Evolutionary conservation across 192 early-diverging fungal genomes (phyloP).

Genomic region (Umbelopsis sp.): DNA sequence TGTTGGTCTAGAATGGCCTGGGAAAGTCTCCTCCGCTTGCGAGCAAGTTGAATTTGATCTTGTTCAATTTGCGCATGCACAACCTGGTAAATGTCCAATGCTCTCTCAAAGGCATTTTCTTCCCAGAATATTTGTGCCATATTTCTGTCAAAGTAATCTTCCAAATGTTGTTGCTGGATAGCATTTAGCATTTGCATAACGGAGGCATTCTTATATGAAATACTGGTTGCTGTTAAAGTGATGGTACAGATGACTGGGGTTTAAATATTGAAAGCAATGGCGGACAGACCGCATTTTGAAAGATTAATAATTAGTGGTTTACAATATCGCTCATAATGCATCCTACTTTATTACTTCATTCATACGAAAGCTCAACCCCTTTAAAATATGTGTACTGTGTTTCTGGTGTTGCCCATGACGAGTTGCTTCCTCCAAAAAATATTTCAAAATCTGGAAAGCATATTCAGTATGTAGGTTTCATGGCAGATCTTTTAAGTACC

Average conservation of each 20-base stretch:
- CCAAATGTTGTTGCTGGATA: neutral
- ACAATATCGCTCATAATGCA: too few relatives aligned
- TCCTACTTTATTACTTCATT: neutral
- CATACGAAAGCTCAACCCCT: neutral
- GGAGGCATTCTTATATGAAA: too few relatives aligned
- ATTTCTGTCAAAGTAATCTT: neutral
- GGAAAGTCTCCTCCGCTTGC: neutral
- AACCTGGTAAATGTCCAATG: neutral
- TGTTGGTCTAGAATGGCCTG: neutral
- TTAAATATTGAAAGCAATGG: too few relatives aligned
- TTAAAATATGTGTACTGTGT: conserved; percentile 18
- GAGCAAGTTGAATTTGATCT: neutral
- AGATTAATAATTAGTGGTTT: too few relatives aligned
- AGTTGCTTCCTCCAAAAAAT: conserved; percentile 25
- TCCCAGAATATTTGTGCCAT: neutral
- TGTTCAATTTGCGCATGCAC: neutral
- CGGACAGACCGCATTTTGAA: too few relatives aligned
- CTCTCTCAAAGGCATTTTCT: neutral
- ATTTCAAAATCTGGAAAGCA: conserved; percentile 13
- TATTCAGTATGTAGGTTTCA: too few relatives aligned
- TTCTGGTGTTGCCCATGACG: neutral
- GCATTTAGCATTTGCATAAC: neutral
- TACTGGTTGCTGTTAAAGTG: too few relatives aligned
- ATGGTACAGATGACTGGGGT: too few relatives aligned
- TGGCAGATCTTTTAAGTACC: neutral